Conservation (phyloP, 192 early-diverging fungal genomes). For the Phlyctochytrium planicorne region DNA sequence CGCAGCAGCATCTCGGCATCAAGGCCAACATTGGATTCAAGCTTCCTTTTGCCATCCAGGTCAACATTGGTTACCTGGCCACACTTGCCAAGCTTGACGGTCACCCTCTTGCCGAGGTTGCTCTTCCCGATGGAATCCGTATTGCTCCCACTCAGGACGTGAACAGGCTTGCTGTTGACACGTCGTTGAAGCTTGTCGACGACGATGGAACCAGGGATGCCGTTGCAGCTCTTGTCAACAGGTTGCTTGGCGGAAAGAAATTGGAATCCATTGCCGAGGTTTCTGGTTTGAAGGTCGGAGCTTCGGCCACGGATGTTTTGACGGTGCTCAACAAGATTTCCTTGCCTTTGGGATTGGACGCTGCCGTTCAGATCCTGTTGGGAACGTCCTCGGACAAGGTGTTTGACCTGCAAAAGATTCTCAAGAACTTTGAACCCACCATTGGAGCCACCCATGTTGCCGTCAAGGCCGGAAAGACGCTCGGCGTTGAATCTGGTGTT, state of each 20-base stretch:
- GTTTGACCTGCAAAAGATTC: neutral
- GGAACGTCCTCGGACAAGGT: neutral
- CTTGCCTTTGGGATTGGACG: neutral
- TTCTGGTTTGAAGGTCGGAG: neutral
- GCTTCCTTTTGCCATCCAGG: neutral
- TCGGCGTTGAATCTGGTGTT: neutral
- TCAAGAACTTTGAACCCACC: neutral
- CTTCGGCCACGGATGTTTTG: neutral
- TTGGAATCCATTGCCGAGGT: neutral
- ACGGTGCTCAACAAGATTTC: conserved; percentile 9
- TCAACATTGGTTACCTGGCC: neutral
- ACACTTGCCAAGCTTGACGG: neutral
- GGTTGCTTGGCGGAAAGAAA: neutral
- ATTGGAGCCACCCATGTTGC: neutral
- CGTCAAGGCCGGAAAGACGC: neutral
- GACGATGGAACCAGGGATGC: neutral
- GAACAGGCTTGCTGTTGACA: neutral
- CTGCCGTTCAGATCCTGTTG: neutral
- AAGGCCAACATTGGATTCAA: neutral
- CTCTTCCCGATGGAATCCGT: neutral
- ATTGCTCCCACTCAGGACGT: neutral
- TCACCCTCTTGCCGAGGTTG: neutral
- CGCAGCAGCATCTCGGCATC: neutral
- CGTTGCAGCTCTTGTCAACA: neutral
- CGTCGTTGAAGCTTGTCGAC: neutral